Evolutionary conservation across 148 eudicot genomes (phyloP).

Genomic region (Simmondsia chinensis): DNA sequence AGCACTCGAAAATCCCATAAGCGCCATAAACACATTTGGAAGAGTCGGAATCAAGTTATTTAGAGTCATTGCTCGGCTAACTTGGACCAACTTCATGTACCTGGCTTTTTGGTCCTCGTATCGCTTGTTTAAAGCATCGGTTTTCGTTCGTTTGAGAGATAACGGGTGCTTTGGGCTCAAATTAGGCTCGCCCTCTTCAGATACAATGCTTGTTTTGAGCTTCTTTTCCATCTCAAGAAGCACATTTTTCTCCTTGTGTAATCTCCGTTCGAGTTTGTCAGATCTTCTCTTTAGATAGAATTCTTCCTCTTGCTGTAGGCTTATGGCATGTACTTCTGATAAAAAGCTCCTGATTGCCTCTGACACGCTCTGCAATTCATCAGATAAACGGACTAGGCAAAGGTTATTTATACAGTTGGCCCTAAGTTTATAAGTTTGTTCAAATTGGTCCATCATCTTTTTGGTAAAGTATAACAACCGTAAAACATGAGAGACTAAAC

Average conservation of each 20-base stretch:
- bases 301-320: constrained; percentile 61
- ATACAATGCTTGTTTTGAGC: constrained; percentile 18
- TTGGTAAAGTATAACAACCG: no score
- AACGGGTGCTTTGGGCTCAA: constrained; percentile 50
- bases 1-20: constrained; percentile 44
- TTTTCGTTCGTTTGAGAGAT: constrained; percentile 35
- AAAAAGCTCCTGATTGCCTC: constrained; percentile 63
- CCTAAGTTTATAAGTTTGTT: not conserved
- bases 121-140: constrained; percentile 31
- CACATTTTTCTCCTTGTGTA: constrained; percentile 34
- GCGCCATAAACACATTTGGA: constrained; percentile 49
- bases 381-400: not conserved
- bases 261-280: constrained; percentile 47
- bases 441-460: not conserved
- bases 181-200: constrained; percentile 22
- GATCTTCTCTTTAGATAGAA: constrained; percentile 39
- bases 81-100: constrained; percentile 31
- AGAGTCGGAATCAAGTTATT: constrained; percentile 48
- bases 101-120: constrained; percentile 47
- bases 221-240: constrained; percentile 58
- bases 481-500: no score
- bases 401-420: not conserved
- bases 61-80: constrained; percentile 45
- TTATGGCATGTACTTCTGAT: constrained; percentile 40
- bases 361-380: constrained; percentile 35